A percentile compares a stretch with the other conserved stretches of the same genome.
Conservation (phyloP, 192 early-diverging fungal species). For the Podila minutissima region DNA sequence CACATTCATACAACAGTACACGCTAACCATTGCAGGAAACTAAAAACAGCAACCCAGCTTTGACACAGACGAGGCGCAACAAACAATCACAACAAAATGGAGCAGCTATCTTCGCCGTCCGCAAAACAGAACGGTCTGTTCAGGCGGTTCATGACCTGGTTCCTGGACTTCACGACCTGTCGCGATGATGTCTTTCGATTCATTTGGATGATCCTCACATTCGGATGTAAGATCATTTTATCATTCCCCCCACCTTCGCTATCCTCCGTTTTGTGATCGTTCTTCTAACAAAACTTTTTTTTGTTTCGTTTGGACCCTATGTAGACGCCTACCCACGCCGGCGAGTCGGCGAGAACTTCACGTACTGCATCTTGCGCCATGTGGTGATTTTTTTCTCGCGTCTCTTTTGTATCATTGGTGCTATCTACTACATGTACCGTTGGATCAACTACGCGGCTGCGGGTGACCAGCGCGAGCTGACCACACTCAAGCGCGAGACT, state of each 20-base stretch:
- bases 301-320: not conserved
- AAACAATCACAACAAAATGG: not conserved
- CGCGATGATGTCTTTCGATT: not conserved
- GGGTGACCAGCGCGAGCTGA: constrained; percentile 16
- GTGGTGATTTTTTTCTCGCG: constrained; percentile 18
- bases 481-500: constrained; percentile 19
- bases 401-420: constrained; percentile 19
- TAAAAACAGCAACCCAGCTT: too few species aligned
- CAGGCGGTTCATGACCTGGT: not conserved
- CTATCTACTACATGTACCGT: constrained; percentile 27
- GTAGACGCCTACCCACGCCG: constrained; percentile 20
- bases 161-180: not conserved
- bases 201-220: not conserved
- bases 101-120: not conserved
- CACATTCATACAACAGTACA: too few species aligned
- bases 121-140: not conserved
- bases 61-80: too few species aligned
- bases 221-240: not conserved
- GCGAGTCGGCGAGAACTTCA: constrained; percentile 33
- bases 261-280: too few species aligned
- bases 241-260: too few species aligned
- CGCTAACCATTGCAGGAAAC: too few species aligned
- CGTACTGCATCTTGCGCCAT: constrained; percentile 7
- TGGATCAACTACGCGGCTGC: not conserved
- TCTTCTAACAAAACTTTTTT: not conserved